Conservation (phyloP, 805 yeast species). For the Monosporozyma servazzii region DNA sequence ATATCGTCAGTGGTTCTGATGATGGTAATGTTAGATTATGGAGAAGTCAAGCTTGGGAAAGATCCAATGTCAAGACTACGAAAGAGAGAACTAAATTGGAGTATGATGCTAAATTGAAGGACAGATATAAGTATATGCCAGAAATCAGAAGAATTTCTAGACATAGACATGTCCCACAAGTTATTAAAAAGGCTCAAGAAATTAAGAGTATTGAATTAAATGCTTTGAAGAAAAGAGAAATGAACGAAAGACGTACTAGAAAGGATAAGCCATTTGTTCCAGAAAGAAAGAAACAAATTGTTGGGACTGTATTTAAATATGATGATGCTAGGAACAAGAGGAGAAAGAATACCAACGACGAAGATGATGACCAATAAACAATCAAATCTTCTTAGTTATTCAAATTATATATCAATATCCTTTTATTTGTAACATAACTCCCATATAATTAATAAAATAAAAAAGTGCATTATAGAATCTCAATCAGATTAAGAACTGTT, state of each 20-base stretch:
- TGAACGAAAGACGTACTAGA: constrained; percentile 71
- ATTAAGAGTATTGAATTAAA: constrained; percentile 68
- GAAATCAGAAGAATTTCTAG: constrained; percentile 82
- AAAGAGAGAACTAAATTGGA: constrained; percentile 76
- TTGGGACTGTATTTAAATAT: constrained; percentile 66
- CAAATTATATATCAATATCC: not conserved
- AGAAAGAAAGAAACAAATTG: constrained; percentile 81
- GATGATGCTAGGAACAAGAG: constrained; percentile 22
- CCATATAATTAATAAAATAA: not conserved
- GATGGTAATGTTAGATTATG: constrained; percentile 93
- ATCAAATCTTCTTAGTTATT: not conserved
- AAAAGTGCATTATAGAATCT: not conserved
- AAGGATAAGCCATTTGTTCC: constrained; percentile 50
- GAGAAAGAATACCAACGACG: constrained; percentile 4
- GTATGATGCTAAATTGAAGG: constrained; percentile 85
- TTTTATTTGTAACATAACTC: not conserved
- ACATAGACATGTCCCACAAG: constrained; percentile 86
- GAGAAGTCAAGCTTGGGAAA: constrained; percentile 81
- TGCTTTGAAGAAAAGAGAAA: constrained; percentile 71
- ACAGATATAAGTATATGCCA: constrained; percentile 91
- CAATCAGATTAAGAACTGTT: not conserved
- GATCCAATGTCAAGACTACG: constrained; percentile 72
- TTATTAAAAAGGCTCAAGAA: constrained; percentile 81
- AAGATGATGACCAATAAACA: constrained; percentile 4
- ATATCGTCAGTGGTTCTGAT: constrained; percentile 84